These are phyloP conservation scores for Osmanthus fragrans DNA, from an alignment of 257 asterid species.

Conservation along the genomic window DNA sequence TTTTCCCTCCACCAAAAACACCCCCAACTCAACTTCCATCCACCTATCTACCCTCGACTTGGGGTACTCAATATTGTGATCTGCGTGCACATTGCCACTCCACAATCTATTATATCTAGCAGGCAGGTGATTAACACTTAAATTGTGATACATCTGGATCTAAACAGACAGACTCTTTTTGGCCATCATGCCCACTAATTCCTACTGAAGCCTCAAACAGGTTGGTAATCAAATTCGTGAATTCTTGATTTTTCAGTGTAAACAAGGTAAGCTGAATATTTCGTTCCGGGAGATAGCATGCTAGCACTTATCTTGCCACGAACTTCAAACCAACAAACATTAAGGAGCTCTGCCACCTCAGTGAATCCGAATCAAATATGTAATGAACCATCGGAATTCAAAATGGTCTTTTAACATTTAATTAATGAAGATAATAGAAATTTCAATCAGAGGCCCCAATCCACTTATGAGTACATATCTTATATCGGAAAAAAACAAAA, in stretches of 20 bases:
- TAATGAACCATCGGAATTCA: conserved; percentile 20
- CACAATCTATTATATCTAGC: conserved; percentile 6
- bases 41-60: conserved; percentile 68
- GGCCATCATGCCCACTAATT: conserved; percentile 36
- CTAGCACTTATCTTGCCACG: conserved; percentile 41
- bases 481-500: too few species aligned
- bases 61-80: conserved; percentile 22
- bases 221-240: conserved; percentile 42
- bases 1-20: conserved; percentile 42
- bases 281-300: conserved; percentile 56
- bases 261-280: conserved; percentile 74
- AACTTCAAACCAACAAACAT: conserved; percentile 74
- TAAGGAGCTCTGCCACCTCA: conserved; percentile 63
- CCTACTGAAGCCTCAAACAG: conserved; percentile 43
- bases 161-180: conserved; percentile 36
- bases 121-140: conserved; percentile 3
- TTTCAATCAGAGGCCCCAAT: too few species aligned
- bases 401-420: too few species aligned
- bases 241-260: conserved; percentile 31
- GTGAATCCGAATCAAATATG: conserved; percentile 38
- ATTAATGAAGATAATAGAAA: too few species aligned
- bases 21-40: conserved; percentile 85
- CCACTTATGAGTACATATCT: too few species aligned
- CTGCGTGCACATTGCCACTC: not conserved
- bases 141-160: conserved; percentile 34